Evolutionary conservation across 1,284 basidiomycete species (phyloP).

Genomic region (Nidula niveotomentosa): DNA sequence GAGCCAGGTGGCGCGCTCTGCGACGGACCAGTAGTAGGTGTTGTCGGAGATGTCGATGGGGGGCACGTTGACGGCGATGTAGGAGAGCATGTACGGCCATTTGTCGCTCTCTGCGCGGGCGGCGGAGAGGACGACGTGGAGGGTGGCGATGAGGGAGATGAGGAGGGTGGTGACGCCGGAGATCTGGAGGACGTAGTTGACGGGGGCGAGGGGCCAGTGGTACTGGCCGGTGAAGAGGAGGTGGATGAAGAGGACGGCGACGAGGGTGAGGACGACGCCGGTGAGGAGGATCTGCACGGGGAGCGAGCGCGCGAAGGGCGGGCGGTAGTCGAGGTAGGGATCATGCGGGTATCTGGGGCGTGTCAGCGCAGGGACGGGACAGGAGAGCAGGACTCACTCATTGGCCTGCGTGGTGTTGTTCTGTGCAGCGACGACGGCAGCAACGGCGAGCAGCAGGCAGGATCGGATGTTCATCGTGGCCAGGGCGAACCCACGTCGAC

Average conservation of each 20-base stretch:
- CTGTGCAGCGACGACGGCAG: too few species aligned
- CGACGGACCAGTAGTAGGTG: conserved; percentile 55
- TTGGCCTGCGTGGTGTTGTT: too few species aligned
- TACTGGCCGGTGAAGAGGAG: conserved; percentile 95
- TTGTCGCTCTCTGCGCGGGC: conserved; percentile 62
- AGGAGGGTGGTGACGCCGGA: conserved; percentile 81
- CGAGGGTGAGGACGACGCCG: conserved; percentile 87
- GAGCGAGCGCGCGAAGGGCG: conserved; percentile 81
- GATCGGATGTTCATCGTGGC: too few species aligned
- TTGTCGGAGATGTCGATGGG: conserved; percentile 37
- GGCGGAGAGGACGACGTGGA: conserved; percentile 71
- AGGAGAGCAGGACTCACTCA: too few species aligned
- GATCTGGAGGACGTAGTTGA: conserved; percentile 91
- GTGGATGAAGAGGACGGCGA: conserved; percentile 87
- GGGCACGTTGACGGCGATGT: conserved; percentile 84
- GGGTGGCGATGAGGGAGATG: conserved; percentile 73
- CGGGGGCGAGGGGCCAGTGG: conserved; percentile 90
- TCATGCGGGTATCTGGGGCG: conserved; percentile 37
- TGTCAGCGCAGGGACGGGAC: too few species aligned
- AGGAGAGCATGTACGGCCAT: conserved; percentile 97
- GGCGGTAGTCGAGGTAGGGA: conserved; percentile 77
- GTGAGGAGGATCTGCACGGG: conserved; percentile 90
- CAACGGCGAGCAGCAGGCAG: too few species aligned
- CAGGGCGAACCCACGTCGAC: too few species aligned
- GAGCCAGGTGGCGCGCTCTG: conserved; percentile 80